A percentile compares a stretch with the other conserved stretches of the same genome.
Conservation (phyloP, 2,329 filamentous ascomycete species). For the Magnaporthiopsis rhizophila region DNA sequence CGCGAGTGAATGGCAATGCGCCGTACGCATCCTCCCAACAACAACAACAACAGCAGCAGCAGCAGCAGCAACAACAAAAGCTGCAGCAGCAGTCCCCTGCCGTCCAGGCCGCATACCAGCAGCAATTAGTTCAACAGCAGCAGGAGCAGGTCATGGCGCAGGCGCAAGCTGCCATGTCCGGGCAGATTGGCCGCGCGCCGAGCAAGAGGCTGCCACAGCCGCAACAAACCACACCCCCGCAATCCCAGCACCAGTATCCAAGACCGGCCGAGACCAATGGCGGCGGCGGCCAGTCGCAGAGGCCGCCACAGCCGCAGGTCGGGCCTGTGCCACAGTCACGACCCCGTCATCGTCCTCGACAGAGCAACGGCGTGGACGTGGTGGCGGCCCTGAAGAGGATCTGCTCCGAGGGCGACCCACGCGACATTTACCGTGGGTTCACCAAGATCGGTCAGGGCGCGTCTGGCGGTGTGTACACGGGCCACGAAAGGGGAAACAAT, state of each 20-base stretch:
- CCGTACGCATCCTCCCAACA: conserved; percentile 36
- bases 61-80: conserved; percentile 18
- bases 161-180: conserved; percentile 68
- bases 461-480: conserved; percentile 90
- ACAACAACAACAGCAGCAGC: conserved; percentile 8
- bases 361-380: conserved; percentile 76
- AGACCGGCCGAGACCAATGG: conserved; percentile 28
- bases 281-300: conserved; percentile 25
- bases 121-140: conserved; percentile 66
- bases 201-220: conserved; percentile 58
- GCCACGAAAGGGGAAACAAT: conserved; percentile 76
- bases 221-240: conserved; percentile 40
- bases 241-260: conserved; percentile 41
- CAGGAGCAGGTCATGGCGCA: conserved; percentile 78
- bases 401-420: conserved; percentile 83
- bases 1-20: conserved; percentile 47
- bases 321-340: conserved; percentile 39
- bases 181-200: conserved; percentile 62
- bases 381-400: conserved; percentile 78
- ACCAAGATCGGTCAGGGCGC: conserved; percentile 97
- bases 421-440: conserved; percentile 75
- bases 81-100: conserved; percentile 25
- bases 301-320: conserved; percentile 30
- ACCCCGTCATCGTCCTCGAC: conserved; percentile 68
- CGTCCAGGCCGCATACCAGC: conserved; percentile 42